Evolutionary conservation across 1,284 basidiomycete genomes (phyloP), one percentile per base, ranked within the genome.

Genomic region (Boletus hoseneyae): DNA sequence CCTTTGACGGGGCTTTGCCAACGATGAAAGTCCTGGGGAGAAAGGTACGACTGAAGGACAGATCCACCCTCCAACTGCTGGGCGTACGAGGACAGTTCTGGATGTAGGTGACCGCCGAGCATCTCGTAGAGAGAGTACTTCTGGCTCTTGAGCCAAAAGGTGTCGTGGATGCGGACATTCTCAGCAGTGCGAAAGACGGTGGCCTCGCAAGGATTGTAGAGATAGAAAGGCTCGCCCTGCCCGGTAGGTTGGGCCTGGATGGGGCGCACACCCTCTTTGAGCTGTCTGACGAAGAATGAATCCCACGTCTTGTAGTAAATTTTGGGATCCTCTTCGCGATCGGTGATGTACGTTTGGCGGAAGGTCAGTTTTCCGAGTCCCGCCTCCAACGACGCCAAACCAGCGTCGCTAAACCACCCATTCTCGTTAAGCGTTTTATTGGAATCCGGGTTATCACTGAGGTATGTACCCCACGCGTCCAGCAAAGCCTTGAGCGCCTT

Each of bases 1-100:
- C 80, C 80, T 8, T 68, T 65, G 13, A 83, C 68, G 7, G 80
- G 79, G 21, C 69, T 66, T 55, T 77, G 74, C 80, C 79, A 82
- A 41, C 79, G 73, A 56, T 82, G 79, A 58, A 77, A 82, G 21
- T 70, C 69, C 2, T 66, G 47, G 0, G 75, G 67, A 33, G 65
- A 68, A 42, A 83, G 71, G 66, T 76, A 82, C 0, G 73, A 76
- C 55, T 83, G 81, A 55, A 74, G 79, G 45, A 81, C 65, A 0
- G 77, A 76, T 1, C 77, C 79, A 2, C 75, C 77, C 2, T 70
- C 60, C 50, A 80, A 80, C 42, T 15, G 3, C 4, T 34, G 16
- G 2, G 42, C 32, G 11, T 33, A 33, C 6, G 4, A 3, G 9
- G 30, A 62, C 42, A 27, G 4, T 6, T 45, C n/a, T 12, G 44